phyloP scores from a whole-genome alignment of 208 protist species.

The Crithidia fasciculata region DNA sequence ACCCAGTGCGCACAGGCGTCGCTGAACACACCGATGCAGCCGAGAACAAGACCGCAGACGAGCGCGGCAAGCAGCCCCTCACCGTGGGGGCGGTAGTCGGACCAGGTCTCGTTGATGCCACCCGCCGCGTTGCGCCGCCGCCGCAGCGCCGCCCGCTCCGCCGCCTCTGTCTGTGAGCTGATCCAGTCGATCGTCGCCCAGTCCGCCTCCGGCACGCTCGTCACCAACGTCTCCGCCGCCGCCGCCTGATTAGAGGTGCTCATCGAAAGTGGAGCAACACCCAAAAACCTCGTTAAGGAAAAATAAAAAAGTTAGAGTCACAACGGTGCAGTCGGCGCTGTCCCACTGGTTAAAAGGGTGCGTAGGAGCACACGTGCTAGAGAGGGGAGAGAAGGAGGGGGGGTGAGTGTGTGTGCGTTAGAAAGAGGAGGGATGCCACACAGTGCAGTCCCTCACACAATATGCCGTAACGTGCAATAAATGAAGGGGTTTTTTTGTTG shows the following conservation, averaged over 20 bases:
- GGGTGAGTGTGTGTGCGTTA: background rate
- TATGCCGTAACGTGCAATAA: background rate
- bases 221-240: constrained; percentile 8
- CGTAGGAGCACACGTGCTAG: too few relatives aligned
- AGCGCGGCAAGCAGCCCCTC: constrained; percentile 53
- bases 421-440: too few relatives aligned
- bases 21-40: constrained; percentile 64
- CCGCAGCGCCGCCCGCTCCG: constrained; percentile 35
- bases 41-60: constrained; percentile 47
- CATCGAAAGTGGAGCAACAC: background rate
- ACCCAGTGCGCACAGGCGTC: constrained; percentile 73
- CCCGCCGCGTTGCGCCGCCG: constrained; percentile 9
- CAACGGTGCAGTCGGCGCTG: too few relatives aligned
- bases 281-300: too few relatives aligned
- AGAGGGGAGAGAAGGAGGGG: background rate
- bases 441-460: too few relatives aligned
- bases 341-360: too few relatives aligned
- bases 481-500: background rate
- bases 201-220: constrained; percentile 46
- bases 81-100: constrained; percentile 32
- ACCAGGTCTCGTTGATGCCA: constrained; percentile 16
- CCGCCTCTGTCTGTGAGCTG: constrained; percentile 50
- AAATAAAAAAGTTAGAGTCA: too few relatives aligned
- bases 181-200: constrained; percentile 80
- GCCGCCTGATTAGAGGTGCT: constrained; percentile 4